Base-by-base conservation (phyloP, 2,329 filamentous ascomycete species). In the Colletotrichum sp. region DNA sequence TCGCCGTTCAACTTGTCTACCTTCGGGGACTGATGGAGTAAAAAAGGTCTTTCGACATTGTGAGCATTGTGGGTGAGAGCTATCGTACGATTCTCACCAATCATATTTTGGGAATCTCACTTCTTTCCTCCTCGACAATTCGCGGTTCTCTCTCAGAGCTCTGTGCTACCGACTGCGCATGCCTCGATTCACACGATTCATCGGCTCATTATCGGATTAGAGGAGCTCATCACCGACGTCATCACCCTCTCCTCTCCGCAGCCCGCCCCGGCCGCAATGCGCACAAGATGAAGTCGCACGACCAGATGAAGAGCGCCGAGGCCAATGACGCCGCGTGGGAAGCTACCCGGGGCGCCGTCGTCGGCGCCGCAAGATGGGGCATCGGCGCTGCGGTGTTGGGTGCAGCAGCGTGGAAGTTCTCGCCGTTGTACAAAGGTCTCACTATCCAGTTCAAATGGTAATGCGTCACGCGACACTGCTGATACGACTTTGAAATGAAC, bases 401-500 rank as follows among this genome's bases (percentile, higher is more conserved):
- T 25, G 92, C 87, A 27, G 80, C 91, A 8, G 94, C 91, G 22
- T 93, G 92, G 78, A 85, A 87, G 27, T 88, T 92, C 80, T 94
- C 92, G 68, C 94, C 94, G 0, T 81, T 96, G 25, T 96, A 96
- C 82, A 90, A 94, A 27, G 90, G 92, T 3, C 85, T 94, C 77
- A 95, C 94, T 2, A 86, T 95, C 66, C 94, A 95, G 82, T 95
- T 95, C 85, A 95, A 95, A 86, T 92, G 94, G 93, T 95, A 89
- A 81, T 91, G 86, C 32, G 39, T 65, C 57, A 39, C 30, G 63
- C 39, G 48, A 70, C 44, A 22, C 19, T 28, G 25, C 6, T 11
- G 8, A 44, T 12, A 9, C 13, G 1, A 22, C 8, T 30, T n/a
- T 7, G n/a, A 64, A 19, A 60, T 32, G 63, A 44, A 36, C 75